Evolutionary conservation across 129 eudicot species (phyloP), one percentile per base, ranked within the genome.

Genomic region (Kitagawia praeruptora): DNA sequence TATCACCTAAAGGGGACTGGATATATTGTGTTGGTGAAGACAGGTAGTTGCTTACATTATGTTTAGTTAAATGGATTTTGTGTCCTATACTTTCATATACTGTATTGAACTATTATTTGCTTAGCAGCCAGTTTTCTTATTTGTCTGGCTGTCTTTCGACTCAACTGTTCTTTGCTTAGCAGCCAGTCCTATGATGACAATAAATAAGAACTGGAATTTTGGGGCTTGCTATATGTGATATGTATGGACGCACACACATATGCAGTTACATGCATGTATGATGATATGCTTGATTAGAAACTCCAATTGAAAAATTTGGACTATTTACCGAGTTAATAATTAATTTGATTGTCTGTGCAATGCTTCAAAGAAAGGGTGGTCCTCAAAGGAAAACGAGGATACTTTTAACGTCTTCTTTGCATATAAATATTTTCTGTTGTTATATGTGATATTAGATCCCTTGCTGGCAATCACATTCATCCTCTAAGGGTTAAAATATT

Each of bases 1-100:
- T 96, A 86, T 96, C 98, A 69, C 97, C 99, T 13, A 92, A 96
- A 90, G 99, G 98, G 99, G 99, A 96, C 82, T 96, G 99, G 99
- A 90, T 92, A 42, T 96, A 92, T 70, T 96, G 99, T 86, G 86
- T 96, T 51, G 99, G 99, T 73, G 99, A 96, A 90, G 99, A 96
- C 84, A 89, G 96, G 98, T 93, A 86, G 14, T 67, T 67, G 71
- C 71, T 28, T 31, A 58, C 66, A 23, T 2, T 10, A 61, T 9
- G 9, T 25, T 56, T 61, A 61, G 69, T 61, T 25, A 61, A 10
- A 61, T n/a, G 69, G 34, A 23, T 21, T 56, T 8, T 3, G 66
- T 61, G 34, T 58, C 67, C 28, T 8, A 19, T 54, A n/a, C 67
- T 58, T 2, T 58, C 67, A 9, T 61, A 10, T n/a, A 0, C 34